Evolutionary conservation across 257 asterid species (phyloP).

Genomic region (Cinchona pubescens): DNA sequence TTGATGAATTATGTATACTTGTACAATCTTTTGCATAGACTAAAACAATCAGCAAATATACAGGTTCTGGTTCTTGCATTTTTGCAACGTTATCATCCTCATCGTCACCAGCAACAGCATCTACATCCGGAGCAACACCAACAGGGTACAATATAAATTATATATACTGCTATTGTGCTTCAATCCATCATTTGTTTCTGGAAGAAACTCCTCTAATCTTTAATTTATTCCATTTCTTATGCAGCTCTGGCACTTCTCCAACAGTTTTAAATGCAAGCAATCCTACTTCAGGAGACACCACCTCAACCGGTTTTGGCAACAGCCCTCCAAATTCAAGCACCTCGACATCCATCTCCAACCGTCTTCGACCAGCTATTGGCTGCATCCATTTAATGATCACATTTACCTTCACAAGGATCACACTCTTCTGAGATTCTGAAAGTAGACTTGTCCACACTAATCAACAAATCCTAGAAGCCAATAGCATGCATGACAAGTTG

Average conservation of each 20-base stretch:
- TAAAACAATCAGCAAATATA: slow-evolving; percentile 12
- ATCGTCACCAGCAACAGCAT: slow-evolving; percentile 33
- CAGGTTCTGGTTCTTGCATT: slow-evolving; percentile 84
- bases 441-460: background rate
- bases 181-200: slow-evolving; percentile 15
- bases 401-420: slow-evolving; percentile 34
- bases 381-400: slow-evolving; percentile 33
- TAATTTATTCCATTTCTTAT: slow-evolving; percentile 14
- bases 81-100: slow-evolving; percentile 45
- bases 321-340: slow-evolving; percentile 34
- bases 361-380: slow-evolving; percentile 41
- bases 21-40: background rate
- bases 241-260: slow-evolving; percentile 60
- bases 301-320: slow-evolving; percentile 45
- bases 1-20: background rate
- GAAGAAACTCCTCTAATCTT: background rate
- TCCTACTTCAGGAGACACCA: slow-evolving; percentile 52
- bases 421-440: slow-evolving; percentile 25
- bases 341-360: slow-evolving; percentile 34
- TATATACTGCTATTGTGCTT: slow-evolving; percentile 21
- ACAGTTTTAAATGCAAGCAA: slow-evolving; percentile 32
- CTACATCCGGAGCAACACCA: slow-evolving; percentile 52
- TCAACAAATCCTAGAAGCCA: background rate
- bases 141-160: slow-evolving; percentile 32
- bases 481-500: background rate